Percentiles rank a stretch among this genome's conserved stretches.
These are phyloP conservation scores for Carex sylvatica DNA, from an alignment of 202 grass and related monocot species.

Conservation along the genomic window DNA sequence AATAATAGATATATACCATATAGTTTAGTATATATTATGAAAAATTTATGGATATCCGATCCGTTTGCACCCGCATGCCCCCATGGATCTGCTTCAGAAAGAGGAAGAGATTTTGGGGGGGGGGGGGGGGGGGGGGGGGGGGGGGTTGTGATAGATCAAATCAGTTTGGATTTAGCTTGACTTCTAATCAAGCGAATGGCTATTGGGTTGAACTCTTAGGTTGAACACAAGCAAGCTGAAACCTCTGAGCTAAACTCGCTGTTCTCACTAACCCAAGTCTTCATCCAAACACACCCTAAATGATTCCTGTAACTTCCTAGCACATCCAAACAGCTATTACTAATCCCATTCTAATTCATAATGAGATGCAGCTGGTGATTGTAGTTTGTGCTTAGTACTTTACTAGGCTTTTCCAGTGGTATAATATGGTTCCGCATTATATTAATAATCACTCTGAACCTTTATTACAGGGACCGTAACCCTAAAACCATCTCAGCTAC, in stretches of 20 bases:
- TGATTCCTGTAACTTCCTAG: neutral
- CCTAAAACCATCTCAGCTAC: conserved; percentile 70
- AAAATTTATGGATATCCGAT: no score
- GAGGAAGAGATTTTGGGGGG: no score
- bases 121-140: no score
- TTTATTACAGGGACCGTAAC: conserved; percentile 75
- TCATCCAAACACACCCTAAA: no score
- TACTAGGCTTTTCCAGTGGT: neutral
- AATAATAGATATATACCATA: no score
- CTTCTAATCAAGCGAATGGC: neutral
- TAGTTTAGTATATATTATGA: no score
- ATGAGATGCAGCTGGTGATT: neutral
- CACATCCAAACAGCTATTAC: neutral
- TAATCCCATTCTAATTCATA: neutral
- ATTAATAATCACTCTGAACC: conserved; percentile 38
- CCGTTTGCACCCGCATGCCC: no score
- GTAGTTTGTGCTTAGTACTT: neutral
- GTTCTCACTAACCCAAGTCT: no score
- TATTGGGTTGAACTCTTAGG: neutral
- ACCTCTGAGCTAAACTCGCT: neutral
- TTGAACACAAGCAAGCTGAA: neutral
- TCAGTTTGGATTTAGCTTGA: neutral
- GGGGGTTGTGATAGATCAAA: neutral
- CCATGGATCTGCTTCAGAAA: no score
- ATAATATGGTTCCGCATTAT: neutral